Evolutionary conservation across 176 grass and related monocot species (phyloP).

Genomic region (Musa acuminata): DNA sequence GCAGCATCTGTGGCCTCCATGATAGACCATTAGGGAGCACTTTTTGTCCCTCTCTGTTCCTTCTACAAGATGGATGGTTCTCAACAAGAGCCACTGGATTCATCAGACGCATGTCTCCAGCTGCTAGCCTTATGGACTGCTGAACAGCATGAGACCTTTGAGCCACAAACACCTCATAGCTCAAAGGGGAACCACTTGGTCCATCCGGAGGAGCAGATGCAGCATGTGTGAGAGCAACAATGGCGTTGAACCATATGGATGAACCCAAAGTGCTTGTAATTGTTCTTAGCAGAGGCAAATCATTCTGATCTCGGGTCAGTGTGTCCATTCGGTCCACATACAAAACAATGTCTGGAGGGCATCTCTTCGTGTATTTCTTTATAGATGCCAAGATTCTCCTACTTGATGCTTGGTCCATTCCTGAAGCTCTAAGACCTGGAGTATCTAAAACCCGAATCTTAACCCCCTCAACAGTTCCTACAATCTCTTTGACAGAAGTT

Average conservation of each 20-base stretch:
- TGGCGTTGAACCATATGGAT: slow-evolving; percentile 90
- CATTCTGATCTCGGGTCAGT: slow-evolving; percentile 60
- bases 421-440: slow-evolving; percentile 60
- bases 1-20: slow-evolving; percentile 77
- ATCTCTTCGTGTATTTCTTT: slow-evolving; percentile 81
- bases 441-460: slow-evolving; percentile 86
- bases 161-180: slow-evolving; percentile 80
- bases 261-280: slow-evolving; percentile 71
- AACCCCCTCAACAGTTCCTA: slow-evolving; percentile 69
- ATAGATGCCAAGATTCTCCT: slow-evolving; percentile 63
- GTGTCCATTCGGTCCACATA: slow-evolving; percentile 82
- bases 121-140: slow-evolving; percentile 60
- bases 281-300: slow-evolving; percentile 76
- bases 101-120: slow-evolving; percentile 88
- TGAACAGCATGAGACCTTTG: slow-evolving; percentile 89
- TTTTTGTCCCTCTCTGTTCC: slow-evolving; percentile 59
- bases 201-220: slow-evolving; percentile 86
- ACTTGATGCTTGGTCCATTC: slow-evolving; percentile 73
- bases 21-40: slow-evolving; percentile 74
- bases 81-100: slow-evolving; percentile 85
- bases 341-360: slow-evolving; percentile 81
- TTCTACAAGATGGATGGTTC: slow-evolving; percentile 85
- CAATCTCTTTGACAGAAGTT: slow-evolving; percentile 36
- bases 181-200: slow-evolving; percentile 57
- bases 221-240: slow-evolving; percentile 89